A percentile compares a stretch with the other conserved stretches of the same genome.
Evolutionary conservation across 768 basidiomycete genomes (phyloP).

Genomic region (Auricularia cornea): DNA sequence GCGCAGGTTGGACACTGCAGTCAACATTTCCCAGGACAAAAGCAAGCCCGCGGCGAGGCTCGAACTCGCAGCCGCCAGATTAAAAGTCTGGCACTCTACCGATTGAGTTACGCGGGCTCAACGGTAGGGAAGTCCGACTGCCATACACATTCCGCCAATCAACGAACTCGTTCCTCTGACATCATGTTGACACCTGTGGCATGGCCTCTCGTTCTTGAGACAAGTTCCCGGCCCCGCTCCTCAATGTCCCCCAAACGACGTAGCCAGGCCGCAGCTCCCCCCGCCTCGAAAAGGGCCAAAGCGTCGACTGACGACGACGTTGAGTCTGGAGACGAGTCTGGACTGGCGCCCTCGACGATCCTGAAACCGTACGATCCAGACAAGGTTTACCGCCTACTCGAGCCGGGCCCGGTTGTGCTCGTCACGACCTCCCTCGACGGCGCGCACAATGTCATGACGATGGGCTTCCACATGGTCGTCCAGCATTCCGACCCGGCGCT

Average conservation of each 20-base stretch:
- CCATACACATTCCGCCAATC: too few relatives aligned
- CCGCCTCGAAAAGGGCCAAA: neutral
- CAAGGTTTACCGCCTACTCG: constrained; percentile 2
- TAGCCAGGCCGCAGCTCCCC: neutral
- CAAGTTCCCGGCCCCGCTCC: neutral
- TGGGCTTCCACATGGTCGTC: constrained; percentile 6
- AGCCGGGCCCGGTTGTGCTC: constrained; percentile 1
- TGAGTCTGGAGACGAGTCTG: neutral
- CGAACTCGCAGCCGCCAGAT: constrained; percentile 1
- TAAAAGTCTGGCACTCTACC: constrained; percentile 2
- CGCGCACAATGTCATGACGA: constrained; percentile 1
- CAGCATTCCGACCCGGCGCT: constrained; percentile 2
- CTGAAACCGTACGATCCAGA: neutral
- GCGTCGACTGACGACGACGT: neutral
- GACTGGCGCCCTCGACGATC: neutral
- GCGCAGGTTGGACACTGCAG: too few relatives aligned
- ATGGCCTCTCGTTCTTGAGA: too few relatives aligned
- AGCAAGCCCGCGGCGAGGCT: constrained; percentile 1
- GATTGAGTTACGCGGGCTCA: neutral
- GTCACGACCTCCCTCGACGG: neutral
- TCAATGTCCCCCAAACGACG: neutral
- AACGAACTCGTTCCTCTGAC: too few relatives aligned
- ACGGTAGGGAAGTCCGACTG: too few relatives aligned
- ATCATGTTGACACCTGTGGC: too few relatives aligned
- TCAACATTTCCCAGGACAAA: too few relatives aligned